Evolutionary conservation across 495 filamentous ascomycete species (phyloP).

Genomic region (Penicillium macrosclerotiorum): DNA sequence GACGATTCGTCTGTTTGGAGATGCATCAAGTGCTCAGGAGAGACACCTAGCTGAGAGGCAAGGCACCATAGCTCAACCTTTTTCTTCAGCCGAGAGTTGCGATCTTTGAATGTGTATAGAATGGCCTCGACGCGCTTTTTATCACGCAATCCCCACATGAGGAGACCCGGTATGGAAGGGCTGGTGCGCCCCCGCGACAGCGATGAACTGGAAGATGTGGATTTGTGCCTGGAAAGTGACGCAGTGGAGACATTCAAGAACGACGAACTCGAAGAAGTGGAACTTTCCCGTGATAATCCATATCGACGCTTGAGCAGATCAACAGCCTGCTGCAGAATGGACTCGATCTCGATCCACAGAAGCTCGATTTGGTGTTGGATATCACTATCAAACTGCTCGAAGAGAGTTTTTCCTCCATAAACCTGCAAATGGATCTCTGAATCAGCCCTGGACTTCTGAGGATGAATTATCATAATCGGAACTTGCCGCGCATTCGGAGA

Average conservation of each 20-base stretch:
- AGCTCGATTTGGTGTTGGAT: constrained; percentile 6
- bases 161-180: background rate
- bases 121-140: constrained; percentile 3
- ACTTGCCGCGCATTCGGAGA: background rate
- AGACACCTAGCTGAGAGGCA: constrained; percentile 1
- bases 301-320: constrained; percentile 2
- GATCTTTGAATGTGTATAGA: background rate
- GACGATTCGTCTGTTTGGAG: background rate
- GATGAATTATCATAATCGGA: too few relatives aligned
- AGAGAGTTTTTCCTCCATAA: constrained; percentile 1
- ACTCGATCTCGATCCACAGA: constrained; percentile 2
- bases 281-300: background rate
- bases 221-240: background rate
- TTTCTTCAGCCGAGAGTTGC: constrained; percentile 2
- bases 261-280: background rate
- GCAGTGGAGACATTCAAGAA: background rate
- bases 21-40: constrained; percentile 2
- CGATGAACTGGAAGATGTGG: background rate
- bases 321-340: background rate
- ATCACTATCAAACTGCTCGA: constrained; percentile 2
- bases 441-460: background rate
- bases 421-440: background rate
- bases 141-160: constrained; percentile 1
- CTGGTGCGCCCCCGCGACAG: background rate
- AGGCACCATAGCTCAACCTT: constrained; percentile 2